phyloP scores from a whole-genome alignment of 2,329 filamentous ascomycete genomes.

The Hawksworthiomyces lignivorus region DNA sequence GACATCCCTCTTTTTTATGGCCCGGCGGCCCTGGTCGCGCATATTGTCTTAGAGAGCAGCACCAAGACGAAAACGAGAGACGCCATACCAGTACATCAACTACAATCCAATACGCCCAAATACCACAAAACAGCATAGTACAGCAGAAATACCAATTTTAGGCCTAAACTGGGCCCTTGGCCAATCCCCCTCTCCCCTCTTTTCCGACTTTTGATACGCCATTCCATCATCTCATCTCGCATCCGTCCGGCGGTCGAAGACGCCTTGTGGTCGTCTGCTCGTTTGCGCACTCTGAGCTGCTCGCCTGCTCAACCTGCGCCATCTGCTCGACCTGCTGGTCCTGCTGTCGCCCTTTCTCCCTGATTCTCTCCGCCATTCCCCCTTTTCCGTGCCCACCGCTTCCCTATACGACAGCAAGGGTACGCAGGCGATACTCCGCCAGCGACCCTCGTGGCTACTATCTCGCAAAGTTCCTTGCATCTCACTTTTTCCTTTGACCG shows the following conservation, averaged over 20 bases:
- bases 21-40: conserved; percentile 7
- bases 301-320: too few species aligned
- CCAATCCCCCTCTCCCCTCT: neutral
- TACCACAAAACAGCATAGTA: neutral
- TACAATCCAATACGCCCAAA: neutral
- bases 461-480: too few species aligned
- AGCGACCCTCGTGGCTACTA: too few species aligned
- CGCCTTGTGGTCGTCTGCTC: conserved; percentile 2
- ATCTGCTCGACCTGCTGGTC: too few species aligned
- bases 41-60: neutral
- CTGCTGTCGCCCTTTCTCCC: too few species aligned
- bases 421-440: conserved; percentile 2
- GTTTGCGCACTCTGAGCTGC: too few species aligned
- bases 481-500: conserved; percentile 6
- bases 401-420: too few species aligned
- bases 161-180: neutral
- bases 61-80: too few species aligned
- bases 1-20: conserved; percentile 9
- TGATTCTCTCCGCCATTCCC: too few species aligned
- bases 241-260: conserved; percentile 2
- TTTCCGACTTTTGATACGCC: conserved; percentile 5
- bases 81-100: too few species aligned
- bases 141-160: neutral
- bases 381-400: too few species aligned
- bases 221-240: conserved; percentile 11